Evolutionary conservation across 106 monocot genomes (phyloP).

Genomic region (Dendrobium catenatum): DNA sequence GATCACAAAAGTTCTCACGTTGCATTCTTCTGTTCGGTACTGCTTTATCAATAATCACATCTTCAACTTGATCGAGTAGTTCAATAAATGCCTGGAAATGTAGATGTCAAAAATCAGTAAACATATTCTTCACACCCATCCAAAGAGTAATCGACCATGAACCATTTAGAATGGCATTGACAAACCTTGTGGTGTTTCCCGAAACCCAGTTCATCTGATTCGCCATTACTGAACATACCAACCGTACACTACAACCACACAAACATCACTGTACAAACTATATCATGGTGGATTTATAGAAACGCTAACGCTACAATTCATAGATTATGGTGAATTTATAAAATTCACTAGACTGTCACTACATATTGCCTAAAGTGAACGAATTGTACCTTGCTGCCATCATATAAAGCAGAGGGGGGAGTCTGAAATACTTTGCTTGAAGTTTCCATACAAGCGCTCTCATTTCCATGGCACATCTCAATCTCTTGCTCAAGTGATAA

Average conservation of each 20-base stretch:
- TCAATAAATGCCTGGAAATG: conserved; percentile 64
- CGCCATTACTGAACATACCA: conserved; percentile 21
- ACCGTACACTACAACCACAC: conserved; percentile 19
- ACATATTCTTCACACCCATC: not conserved
- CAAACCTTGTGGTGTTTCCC: conserved; percentile 64
- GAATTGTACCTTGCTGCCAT: conserved; percentile 37
- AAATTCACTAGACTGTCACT: not conserved
- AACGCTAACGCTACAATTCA: not conserved
- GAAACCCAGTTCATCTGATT: conserved; percentile 20
- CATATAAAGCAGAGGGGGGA: conserved; percentile 65
- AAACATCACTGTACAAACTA: not conserved
- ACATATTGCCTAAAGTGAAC: not conserved
- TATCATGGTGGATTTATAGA: not conserved
- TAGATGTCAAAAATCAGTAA: conserved; percentile 6
- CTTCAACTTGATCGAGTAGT: conserved; percentile 93
- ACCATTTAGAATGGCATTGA: not conserved
- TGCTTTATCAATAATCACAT: conserved; percentile 71
- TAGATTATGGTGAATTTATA: not conserved
- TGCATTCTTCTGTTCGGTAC: conserved; percentile 1
- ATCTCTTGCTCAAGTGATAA: conserved; percentile 12
- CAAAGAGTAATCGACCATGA: not conserved
- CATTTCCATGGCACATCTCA: not conserved
- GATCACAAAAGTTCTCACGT: not conserved
- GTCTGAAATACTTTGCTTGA: conserved; percentile 53
- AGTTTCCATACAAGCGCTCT: conserved; percentile 7